Evolutionary conservation across 805 yeast genomes (phyloP), one percentile per base, ranked within the genome.

Genomic region (Kluyveromyces wickerhamii): DNA sequence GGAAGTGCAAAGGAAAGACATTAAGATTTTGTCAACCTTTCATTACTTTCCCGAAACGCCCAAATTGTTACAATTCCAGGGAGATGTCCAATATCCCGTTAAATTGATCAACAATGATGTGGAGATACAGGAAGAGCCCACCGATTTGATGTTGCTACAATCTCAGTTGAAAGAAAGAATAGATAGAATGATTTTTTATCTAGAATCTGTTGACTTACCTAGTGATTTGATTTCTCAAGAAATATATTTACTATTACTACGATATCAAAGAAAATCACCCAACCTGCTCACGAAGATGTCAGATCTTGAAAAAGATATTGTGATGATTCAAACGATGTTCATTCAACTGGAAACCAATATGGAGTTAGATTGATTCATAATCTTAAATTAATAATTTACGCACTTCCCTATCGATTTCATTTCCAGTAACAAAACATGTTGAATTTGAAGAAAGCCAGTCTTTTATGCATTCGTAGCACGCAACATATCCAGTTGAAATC

Each of bases 401-500:
- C 8, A 29, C 15, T 13, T 17, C 21, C 13, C 21, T 30, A 30
- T 30, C 26, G 22, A 89, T 61, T 44, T 66, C 72, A 36, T 69
- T 76, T 1, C 87, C 83, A 0, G 95, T 82, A 1, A 83, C 69
- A 0, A 97, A 97, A 52, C 97, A 89, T 42, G 79, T 65, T 1
- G 63, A 69, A 27, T 47, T 43, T 28, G 71, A 67, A 19, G 72
- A 65, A 29, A 88, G 62, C 49, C 73, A 72, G 32, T 72, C 70
- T 49, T 74, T 75, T 11, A 88, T 85, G 57, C 97, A 92, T 9
- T 84, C 75, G 57, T 88, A 87, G 57, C 96, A 87, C 46, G 80
- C 83, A 0, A 86, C 94, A 42, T 76, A 78, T 0, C 98, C 98
- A 0, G 97, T 86, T 52, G 88, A 97, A 22, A 89, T 74, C 9